Conservation (phyloP, 129 eudicot species). For the Pittosporum tobira region DNA sequence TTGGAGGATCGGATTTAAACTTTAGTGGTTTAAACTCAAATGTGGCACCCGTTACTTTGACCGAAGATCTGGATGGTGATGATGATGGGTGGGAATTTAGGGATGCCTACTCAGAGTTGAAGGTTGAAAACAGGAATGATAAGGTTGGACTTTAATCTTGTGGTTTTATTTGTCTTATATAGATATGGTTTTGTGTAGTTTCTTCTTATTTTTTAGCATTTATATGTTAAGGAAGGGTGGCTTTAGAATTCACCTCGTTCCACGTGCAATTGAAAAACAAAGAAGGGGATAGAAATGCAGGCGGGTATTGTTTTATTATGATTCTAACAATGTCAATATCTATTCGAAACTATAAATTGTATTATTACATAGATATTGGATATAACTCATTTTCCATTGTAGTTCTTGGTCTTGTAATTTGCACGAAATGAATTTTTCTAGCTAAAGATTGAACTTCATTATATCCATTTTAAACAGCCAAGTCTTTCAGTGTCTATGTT, state of each 20-base stretch:
- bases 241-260: neutral
- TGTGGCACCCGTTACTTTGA: slow-evolving; percentile 12
- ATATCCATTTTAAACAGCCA: too few species aligned
- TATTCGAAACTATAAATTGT: neutral
- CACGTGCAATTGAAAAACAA: neutral
- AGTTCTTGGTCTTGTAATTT: neutral
- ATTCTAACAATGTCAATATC: neutral
- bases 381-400: neutral
- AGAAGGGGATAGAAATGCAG: slow-evolving; percentile 14
- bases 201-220: neutral
- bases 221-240: slow-evolving; percentile 6
- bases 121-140: slow-evolving; percentile 21
- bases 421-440: neutral
- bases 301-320: slow-evolving; percentile 21
- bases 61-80: slow-evolving; percentile 32
- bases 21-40: slow-evolving; percentile 15
- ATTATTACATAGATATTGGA: neutral
- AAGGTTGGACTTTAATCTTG: slow-evolving; percentile 29
- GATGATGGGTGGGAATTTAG: slow-evolving; percentile 73
- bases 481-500: neutral
- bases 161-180: neutral
- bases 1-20: slow-evolving; percentile 6
- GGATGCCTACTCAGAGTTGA: slow-evolving; percentile 42
- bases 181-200: neutral
- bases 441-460: too few species aligned